Evolutionary conservation across 208 protist species (phyloP).

Genomic region (Acanthamoeba sp.): DNA sequence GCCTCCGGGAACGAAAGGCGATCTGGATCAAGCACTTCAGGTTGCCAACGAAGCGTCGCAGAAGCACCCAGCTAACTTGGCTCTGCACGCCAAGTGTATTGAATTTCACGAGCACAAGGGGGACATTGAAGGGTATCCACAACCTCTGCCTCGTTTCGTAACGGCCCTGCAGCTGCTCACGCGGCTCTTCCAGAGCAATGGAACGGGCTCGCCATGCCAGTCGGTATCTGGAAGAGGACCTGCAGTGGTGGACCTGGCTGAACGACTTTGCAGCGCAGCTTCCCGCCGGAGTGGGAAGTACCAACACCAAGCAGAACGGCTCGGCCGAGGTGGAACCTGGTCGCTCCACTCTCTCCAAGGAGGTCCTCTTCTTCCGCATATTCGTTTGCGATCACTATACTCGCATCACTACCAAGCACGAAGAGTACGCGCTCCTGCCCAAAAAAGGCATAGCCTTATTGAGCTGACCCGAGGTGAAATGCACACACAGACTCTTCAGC

Average conservation of each 20-base stretch:
- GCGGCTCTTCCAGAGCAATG: not conserved
- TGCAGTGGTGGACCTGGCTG: slow-evolving; percentile 10
- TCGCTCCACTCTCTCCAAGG: not conserved
- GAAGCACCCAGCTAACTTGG: not conserved
- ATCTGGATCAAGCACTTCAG: not conserved
- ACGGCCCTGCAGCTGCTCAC: not conserved
- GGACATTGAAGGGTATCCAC: not conserved
- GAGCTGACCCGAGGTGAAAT: not conserved
- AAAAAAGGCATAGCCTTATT: not conserved
- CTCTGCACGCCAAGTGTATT: not conserved
- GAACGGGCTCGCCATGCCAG: not conserved
- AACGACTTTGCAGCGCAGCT: not conserved
- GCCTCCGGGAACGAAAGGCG: not conserved
- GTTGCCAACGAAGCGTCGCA: not conserved
- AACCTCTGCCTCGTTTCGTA: not conserved
- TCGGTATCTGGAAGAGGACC: not conserved
- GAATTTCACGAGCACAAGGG: not conserved
- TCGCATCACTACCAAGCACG: not conserved
- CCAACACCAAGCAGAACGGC: not conserved
- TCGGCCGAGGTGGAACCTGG: not conserved
- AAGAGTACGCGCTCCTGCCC: not conserved
- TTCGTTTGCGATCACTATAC: slow-evolving; percentile 13
- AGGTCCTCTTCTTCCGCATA: slow-evolving; percentile 29
- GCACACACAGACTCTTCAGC: not conserved
- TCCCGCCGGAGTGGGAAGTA: too few relatives aligned